phyloP scores from a whole-genome alignment of 345 rosid species.

The Erucastrum elatum region DNA sequence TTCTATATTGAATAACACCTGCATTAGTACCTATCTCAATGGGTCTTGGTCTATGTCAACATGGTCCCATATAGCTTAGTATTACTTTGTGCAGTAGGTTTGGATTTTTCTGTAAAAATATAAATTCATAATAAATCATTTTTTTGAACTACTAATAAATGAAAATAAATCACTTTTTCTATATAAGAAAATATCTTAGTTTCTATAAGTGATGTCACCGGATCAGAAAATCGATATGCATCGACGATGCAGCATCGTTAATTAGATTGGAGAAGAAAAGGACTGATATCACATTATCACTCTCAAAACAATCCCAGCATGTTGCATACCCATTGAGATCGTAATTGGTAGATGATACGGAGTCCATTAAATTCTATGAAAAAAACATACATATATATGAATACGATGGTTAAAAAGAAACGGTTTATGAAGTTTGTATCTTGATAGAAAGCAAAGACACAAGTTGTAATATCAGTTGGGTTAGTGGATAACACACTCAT shows the following conservation, averaged over 20 bases:
- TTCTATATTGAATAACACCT: not conserved
- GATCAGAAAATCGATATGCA: not conserved
- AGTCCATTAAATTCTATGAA: not conserved
- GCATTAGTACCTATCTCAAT: conserved; percentile 13
- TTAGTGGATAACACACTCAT: conserved; percentile 31
- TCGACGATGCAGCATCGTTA: not conserved
- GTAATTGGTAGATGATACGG: not conserved
- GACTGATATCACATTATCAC: not conserved
- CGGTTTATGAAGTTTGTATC: not conserved
- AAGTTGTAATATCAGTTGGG: conserved; percentile 18
- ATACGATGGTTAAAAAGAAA: not conserved
- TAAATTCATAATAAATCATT: conserved; percentile 2
- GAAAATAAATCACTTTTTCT: not conserved
- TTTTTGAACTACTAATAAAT: not conserved
- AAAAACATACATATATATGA: not conserved
- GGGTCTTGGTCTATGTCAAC: conserved; percentile 28
- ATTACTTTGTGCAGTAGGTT: conserved; percentile 29
- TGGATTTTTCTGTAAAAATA: conserved; percentile 15
- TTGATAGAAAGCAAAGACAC: not conserved
- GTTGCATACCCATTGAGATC: not conserved
- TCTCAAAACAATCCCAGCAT: conserved; percentile 11
- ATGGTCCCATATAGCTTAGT: conserved; percentile 30
- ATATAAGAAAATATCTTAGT: not conserved
- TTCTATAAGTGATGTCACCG: conserved; percentile 5
- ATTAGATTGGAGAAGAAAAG: conserved; percentile 4